phyloP scores from a whole-genome alignment of 129 eudicot species.

The Centrapalus pauciflorus region DNA sequence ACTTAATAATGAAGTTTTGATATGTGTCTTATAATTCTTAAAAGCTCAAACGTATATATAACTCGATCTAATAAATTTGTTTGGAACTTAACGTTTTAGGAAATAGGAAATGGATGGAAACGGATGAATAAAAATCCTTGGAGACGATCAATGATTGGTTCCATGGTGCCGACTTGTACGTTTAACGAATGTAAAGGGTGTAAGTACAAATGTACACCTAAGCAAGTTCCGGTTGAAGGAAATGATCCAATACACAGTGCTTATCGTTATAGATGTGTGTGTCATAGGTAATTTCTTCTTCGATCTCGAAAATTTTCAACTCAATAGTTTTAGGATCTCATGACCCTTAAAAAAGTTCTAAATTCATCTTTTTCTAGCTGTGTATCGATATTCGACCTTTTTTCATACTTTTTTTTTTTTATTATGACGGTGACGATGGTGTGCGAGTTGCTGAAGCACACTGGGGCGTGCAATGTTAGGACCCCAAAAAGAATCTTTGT shows the following conservation, averaged over 20 bases:
- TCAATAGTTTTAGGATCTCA: background rate
- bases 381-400: no score
- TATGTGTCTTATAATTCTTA: background rate
- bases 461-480: no score
- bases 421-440: no score
- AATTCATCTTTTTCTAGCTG: no score
- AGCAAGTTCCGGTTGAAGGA: conserved; percentile 86
- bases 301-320: background rate
- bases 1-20: background rate
- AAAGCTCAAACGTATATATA: no score
- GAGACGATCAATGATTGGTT: conserved; percentile 50
- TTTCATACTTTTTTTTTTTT: no score
- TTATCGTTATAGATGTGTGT: conserved; percentile 79
- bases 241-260: conserved; percentile 74
- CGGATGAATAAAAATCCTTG: conserved; percentile 10
- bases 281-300: conserved; percentile 49
- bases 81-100: conserved; percentile 19
- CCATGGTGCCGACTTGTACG: conserved; percentile 76
- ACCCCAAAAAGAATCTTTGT: no score
- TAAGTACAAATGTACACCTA: conserved; percentile 55
- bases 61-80: background rate
- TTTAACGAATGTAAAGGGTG: conserved; percentile 88
- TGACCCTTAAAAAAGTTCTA: no score
- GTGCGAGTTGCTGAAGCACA: no score
- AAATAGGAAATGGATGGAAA: conserved; percentile 9